Evolutionary conservation across 2,329 filamentous ascomycete species (phyloP).

Genomic region (Paecilomyces fulvus): DNA sequence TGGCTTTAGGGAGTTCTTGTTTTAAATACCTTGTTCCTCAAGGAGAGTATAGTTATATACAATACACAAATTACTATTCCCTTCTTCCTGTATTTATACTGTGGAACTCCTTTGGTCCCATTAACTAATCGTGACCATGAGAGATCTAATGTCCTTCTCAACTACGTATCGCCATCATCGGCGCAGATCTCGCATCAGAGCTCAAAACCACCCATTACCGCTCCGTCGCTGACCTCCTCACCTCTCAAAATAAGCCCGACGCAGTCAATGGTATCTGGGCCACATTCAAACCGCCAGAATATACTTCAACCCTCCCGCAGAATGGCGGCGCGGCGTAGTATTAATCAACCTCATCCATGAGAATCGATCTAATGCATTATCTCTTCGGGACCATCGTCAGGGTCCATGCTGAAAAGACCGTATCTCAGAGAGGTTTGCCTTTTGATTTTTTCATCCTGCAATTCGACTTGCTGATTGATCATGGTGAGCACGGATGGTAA

Average conservation of each 20-base stretch:
- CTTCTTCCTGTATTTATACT: too few species aligned
- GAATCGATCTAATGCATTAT: conserved; percentile 49
- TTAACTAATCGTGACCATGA: too few species aligned
- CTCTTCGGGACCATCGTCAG: conserved; percentile 46
- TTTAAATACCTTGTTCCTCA: too few species aligned
- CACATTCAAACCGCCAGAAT: conserved; percentile 42
- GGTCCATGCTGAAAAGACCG: conserved; percentile 43
- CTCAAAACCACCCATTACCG: conserved; percentile 33
- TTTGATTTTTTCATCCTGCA: not conserved
- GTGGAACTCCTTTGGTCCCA: too few species aligned
- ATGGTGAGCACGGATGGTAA: not conserved
- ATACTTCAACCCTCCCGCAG: conserved; percentile 43
- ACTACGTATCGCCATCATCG: conserved; percentile 26
- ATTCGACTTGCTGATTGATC: not conserved
- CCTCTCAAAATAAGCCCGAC: conserved; percentile 32
- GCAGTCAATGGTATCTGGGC: conserved; percentile 50
- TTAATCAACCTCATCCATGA: conserved; percentile 56
- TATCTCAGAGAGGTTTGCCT: conserved; percentile 30
- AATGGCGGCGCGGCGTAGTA: conserved; percentile 45
- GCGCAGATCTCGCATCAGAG: conserved; percentile 28
- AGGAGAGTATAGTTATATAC: too few species aligned
- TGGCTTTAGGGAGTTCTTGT: too few species aligned
- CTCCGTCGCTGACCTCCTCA: conserved; percentile 38
- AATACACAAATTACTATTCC: too few species aligned
- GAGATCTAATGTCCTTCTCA: too few species aligned